phyloP scores from a whole-genome alignment of 176 grass and related monocot species.

The Musa itinerans region DNA sequence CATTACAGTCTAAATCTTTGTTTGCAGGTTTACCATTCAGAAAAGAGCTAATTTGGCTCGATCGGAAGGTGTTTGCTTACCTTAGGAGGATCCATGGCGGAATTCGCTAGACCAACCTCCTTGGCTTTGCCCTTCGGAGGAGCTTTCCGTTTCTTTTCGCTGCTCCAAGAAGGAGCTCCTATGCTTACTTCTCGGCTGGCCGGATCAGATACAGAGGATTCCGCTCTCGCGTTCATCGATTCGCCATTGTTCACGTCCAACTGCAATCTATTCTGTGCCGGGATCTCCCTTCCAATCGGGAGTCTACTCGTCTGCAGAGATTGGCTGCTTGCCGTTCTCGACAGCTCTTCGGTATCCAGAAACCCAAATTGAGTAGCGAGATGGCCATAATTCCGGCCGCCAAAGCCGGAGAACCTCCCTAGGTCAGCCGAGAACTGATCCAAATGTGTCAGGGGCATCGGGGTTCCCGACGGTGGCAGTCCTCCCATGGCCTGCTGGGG shows the following conservation, averaged over 20 bases:
- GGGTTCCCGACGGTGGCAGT: slow-evolving; percentile 46
- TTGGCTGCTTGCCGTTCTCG: slow-evolving; percentile 33
- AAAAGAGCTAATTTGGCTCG: neutral
- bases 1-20: slow-evolving; percentile 2
- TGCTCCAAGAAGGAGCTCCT: slow-evolving; percentile 38
- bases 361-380: slow-evolving; percentile 38
- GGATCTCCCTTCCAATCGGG: slow-evolving; percentile 13
- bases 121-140: slow-evolving; percentile 81
- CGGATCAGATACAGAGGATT: slow-evolving; percentile 88
- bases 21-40: slow-evolving; percentile 1
- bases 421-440: slow-evolving; percentile 69
- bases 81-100: slow-evolving; percentile 51
- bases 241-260: slow-evolving; percentile 25
- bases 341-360: slow-evolving; percentile 28
- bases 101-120: slow-evolving; percentile 23
- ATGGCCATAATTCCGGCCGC: slow-evolving; percentile 25
- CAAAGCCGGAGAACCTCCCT: slow-evolving; percentile 61
- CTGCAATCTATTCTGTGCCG: slow-evolving; percentile 14
- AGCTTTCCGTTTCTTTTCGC: slow-evolving; percentile 68
- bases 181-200: slow-evolving; percentile 34
- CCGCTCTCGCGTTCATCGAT: slow-evolving; percentile 42
- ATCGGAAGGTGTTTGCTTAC: slow-evolving; percentile 35
- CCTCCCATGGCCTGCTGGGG: slow-evolving; percentile 22
- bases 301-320: neutral
- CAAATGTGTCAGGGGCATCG: slow-evolving; percentile 40